Conservation (phyloP, 306 rosid genomes). For the Styphnolobium japonicum region DNA sequence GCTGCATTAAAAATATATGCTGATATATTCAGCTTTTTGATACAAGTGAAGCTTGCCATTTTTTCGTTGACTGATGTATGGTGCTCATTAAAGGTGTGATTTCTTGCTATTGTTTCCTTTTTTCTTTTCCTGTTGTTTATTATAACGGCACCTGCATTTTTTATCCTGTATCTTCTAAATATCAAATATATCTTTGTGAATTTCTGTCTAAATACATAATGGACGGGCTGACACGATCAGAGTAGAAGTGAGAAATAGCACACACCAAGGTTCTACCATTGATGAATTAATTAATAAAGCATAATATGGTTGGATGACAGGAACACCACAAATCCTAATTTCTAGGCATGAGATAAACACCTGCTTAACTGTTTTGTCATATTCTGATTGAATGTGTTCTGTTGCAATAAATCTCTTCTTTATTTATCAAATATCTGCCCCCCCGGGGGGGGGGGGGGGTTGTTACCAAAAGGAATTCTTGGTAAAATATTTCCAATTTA, state of each 20-base stretch:
- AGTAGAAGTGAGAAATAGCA: neutral
- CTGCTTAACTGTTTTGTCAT: neutral
- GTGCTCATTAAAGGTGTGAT: constrained; percentile 83
- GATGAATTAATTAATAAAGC: neutral
- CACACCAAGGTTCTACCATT: neutral
- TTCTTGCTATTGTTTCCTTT: constrained; percentile 6
- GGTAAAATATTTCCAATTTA: neutral
- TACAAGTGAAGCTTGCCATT: constrained; percentile 88
- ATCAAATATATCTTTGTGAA: neutral
- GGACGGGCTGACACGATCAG: neutral
- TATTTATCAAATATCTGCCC: neutral
- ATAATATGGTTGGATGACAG: neutral
- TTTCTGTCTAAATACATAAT: constrained; percentile 17
- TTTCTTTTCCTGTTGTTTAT: neutral
- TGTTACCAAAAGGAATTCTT: neutral
- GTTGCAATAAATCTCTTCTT: neutral
- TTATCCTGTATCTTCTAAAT: neutral
- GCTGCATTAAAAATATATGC: constrained; percentile 75
- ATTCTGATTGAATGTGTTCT: neutral
- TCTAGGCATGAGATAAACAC: neutral
- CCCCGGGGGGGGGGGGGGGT: too few species aligned
- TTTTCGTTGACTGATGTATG: constrained; percentile 80
- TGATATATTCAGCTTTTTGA: constrained; percentile 88
- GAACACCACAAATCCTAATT: neutral
- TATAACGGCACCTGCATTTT: neutral